These are phyloP conservation scores for Lentithecium fluviatile DNA, from an alignment of 495 filamentous ascomycete species.

Conservation along the genomic window DNA sequence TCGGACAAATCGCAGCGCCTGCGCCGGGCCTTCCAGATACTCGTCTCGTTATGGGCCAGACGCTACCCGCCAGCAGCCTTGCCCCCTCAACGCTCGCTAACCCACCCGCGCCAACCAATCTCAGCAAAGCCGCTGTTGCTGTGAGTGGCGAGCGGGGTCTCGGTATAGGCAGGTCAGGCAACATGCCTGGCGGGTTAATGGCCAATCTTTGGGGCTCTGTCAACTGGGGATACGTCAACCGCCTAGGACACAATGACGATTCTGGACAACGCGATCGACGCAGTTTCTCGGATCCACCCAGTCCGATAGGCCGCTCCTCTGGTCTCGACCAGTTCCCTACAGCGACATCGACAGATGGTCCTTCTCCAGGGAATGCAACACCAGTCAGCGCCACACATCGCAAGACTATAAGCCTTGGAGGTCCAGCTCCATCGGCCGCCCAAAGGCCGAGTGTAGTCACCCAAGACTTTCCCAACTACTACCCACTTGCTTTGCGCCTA, in stretches of 20 bases:
- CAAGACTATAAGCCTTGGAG: conserved; percentile 77
- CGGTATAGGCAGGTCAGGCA: conserved; percentile 58
- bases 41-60: conserved; percentile 38
- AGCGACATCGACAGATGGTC: conserved; percentile 3
- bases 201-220: conserved; percentile 90
- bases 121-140: conserved; percentile 83
- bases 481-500: conserved; percentile 76
- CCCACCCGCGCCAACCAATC: conserved; percentile 79
- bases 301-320: conserved; percentile 18
- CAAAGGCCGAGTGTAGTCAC: conserved; percentile 46
- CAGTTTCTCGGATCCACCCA: conserved; percentile 27
- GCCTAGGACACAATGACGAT: conserved; percentile 58
- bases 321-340: conserved; percentile 11
- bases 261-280: conserved; percentile 26
- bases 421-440: conserved; percentile 9
- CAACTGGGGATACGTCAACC: conserved; percentile 76
- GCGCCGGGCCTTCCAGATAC: conserved; percentile 38
- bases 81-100: conserved; percentile 81
- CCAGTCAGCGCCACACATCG: conserved; percentile 52
- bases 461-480: conserved; percentile 73
- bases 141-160: conserved; percentile 73
- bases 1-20: conserved; percentile 41
- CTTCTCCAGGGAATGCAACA: conserved; percentile 11
- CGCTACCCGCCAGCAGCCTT: conserved; percentile 61
- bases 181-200: conserved; percentile 78